Base-by-base conservation (phyloP, 352 stramenopile species). In the Phytophthora rubi region DNA sequence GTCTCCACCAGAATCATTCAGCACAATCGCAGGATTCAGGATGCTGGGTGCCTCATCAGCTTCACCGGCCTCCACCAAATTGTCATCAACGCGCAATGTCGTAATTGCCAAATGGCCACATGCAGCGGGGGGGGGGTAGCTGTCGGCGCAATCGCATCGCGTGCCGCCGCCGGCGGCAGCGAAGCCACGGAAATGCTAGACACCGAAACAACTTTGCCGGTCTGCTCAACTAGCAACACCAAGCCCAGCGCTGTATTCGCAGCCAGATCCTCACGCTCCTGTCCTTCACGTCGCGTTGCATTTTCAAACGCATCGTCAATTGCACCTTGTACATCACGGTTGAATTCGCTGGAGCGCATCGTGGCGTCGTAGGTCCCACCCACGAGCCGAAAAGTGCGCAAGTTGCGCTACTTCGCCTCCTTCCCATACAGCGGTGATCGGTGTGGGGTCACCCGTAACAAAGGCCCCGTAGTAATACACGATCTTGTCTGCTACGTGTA, bases 391-490 rank as follows among this genome's bases (percentile, higher is more conserved):
- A 18, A 45, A 0, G 37, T 15, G 5, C 37, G 37, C 37, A 45
- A n/a, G 12, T 15, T 45, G 4, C 37, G 37, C 37, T 7, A 18
- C 37, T 45, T 45, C 10, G 37, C 37, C 37, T n/a, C 37, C 37
- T 45, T 13, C 12, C 35, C 7, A 5, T 42, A 42, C 35, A 42
- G n/a, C n/a, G n/a, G n/a, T n/a, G n/a, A n/a, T n/a, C n/a, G n/a
- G n/a, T n/a, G n/a, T n/a, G n/a, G n/a, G 59, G 21, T 65, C 48
- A 6, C 47, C 55, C 18, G 16, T 8, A 3, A 62, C 37, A 15
- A 62, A 62, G 3, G 39, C 55, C 3, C 42, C 28, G 13, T 0
- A 62, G n/a, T n/a, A 62, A 62, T 62, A 53, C 55, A 30, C 55
- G 10, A 62, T 8, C 23, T 13, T 28, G 33, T 58, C 58, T 15